phyloP scores from a whole-genome alignment of 2,329 filamentous ascomycete genomes.

The Calonectria pauciramosa region DNA sequence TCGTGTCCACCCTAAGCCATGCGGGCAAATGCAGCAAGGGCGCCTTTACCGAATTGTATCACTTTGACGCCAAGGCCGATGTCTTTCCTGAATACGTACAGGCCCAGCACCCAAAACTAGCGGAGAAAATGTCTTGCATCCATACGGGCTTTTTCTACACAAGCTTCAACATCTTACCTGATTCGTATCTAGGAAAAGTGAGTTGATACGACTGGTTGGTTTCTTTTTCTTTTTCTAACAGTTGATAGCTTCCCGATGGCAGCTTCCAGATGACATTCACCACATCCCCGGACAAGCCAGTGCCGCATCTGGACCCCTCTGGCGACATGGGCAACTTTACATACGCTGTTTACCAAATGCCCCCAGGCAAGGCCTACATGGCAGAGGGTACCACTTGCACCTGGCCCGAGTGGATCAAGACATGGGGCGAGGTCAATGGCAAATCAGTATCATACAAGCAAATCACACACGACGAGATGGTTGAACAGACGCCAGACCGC shows the following conservation, averaged over 20 bases:
- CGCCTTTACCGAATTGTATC: conserved; percentile 62
- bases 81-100: conserved; percentile 61
- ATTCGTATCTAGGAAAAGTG: conserved; percentile 62
- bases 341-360: conserved; percentile 64
- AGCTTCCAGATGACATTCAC: conserved; percentile 63
- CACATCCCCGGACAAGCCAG: conserved; percentile 51
- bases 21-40: conserved; percentile 61
- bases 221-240: neutral
- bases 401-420: conserved; percentile 60
- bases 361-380: conserved; percentile 63
- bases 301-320: conserved; percentile 63
- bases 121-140: conserved; percentile 64
- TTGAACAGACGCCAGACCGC: conserved; percentile 51
- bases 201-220: neutral
- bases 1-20: conserved; percentile 66
- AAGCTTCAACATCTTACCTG: conserved; percentile 61
- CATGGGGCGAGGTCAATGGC: conserved; percentile 56
- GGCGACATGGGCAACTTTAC: conserved; percentile 62
- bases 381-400: conserved; percentile 60
- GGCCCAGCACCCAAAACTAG: conserved; percentile 58
- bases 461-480: conserved; percentile 56
- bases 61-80: conserved; percentile 67
- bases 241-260: conserved; percentile 53
- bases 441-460: conserved; percentile 55
- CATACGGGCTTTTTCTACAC: conserved; percentile 64